These are phyloP conservation scores for Xylariaceae sp. DNA, from an alignment of 2,329 filamentous ascomycete genomes.

Conservation along the genomic window DNA sequence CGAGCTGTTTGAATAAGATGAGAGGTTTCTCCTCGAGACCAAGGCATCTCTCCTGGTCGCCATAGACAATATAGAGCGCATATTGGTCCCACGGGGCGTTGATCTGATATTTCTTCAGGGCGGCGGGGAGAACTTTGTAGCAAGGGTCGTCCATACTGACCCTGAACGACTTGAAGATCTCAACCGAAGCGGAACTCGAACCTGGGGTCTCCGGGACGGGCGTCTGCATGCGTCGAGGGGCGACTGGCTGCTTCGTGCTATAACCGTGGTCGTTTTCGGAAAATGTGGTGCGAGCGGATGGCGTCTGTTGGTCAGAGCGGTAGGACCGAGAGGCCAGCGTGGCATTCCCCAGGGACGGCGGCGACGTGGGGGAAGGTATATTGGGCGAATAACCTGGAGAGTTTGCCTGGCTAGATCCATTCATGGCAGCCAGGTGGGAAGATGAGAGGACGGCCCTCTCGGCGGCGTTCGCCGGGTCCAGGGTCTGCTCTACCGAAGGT, in stretches of 20 bases:
- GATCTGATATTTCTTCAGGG: slow-evolving; percentile 96
- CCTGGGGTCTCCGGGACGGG: slow-evolving; percentile 55
- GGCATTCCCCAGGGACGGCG: slow-evolving; percentile 44
- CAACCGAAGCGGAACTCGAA: slow-evolving; percentile 57
- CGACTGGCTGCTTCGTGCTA: slow-evolving; percentile 30
- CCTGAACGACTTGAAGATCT: slow-evolving; percentile 98
- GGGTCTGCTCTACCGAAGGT: slow-evolving; percentile 52
- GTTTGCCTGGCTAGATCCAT: slow-evolving; percentile 47
- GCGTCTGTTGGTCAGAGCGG: slow-evolving; percentile 47
- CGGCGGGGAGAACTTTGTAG: slow-evolving; percentile 91
- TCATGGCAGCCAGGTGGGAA: slow-evolving; percentile 63
- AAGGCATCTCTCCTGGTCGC: slow-evolving; percentile 93
- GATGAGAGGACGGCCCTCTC: slow-evolving; percentile 60
- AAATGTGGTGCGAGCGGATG: slow-evolving; percentile 49
- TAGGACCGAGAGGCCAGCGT: slow-evolving; percentile 56
- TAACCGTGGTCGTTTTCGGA: slow-evolving; percentile 39
- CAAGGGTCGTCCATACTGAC: slow-evolving; percentile 98
- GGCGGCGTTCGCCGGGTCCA: slow-evolving; percentile 63
- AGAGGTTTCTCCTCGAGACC: slow-evolving; percentile 88
- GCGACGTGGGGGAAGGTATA: slow-evolving; percentile 63
- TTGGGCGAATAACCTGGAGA: slow-evolving; percentile 58
- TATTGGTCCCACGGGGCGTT: slow-evolving; percentile 97
- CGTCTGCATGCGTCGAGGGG: slow-evolving; percentile 53
- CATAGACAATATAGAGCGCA: slow-evolving; percentile 95
- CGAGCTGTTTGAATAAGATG: slow-evolving; percentile 93